These are phyloP conservation scores for Pichia sp. DNA, from an alignment of 1,139 yeast genomes.

Conservation along the genomic window DNA sequence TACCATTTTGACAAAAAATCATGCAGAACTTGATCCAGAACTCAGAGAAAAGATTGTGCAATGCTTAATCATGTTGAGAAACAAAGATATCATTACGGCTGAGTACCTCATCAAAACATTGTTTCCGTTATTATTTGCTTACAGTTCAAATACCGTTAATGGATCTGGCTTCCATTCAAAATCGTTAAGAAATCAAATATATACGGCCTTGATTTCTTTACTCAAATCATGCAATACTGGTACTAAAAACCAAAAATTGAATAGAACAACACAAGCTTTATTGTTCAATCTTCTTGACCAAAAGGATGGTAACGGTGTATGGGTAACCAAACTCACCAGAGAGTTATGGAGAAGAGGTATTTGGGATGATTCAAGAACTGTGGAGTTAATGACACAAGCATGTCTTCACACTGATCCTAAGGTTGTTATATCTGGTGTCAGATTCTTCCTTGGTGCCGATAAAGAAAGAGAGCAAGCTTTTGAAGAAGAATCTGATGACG, in stretches of 20 bases:
- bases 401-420: conserved; percentile 83
- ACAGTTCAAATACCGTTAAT: conserved; percentile 43
- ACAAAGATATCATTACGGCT: conserved; percentile 75
- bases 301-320: conserved; percentile 62
- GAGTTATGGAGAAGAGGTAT: conserved; percentile 96
- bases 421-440: conserved; percentile 84
- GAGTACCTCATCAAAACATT: conserved; percentile 79
- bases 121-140: conserved; percentile 70
- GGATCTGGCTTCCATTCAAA: conserved; percentile 71
- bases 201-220: conserved; percentile 69
- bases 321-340: conserved; percentile 95
- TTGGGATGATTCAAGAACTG: conserved; percentile 96
- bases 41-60: conserved; percentile 88
- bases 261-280: conserved; percentile 85
- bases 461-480: conserved; percentile 85
- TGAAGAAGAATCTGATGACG: conserved; percentile 70
- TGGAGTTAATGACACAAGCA: conserved; percentile 95
- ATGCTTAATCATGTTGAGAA: conserved; percentile 83
- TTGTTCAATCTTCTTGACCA: conserved; percentile 76
- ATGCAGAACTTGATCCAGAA: conserved; percentile 76
- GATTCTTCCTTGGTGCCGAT: conserved; percentile 91
- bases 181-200: conserved; percentile 76
- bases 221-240: conserved; percentile 81
- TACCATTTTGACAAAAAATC: conserved; percentile 63
- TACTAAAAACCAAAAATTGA: conserved; percentile 78